Conservation (phyloP, 805 yeast species). For the Cyberlindnera mrakii region DNA sequence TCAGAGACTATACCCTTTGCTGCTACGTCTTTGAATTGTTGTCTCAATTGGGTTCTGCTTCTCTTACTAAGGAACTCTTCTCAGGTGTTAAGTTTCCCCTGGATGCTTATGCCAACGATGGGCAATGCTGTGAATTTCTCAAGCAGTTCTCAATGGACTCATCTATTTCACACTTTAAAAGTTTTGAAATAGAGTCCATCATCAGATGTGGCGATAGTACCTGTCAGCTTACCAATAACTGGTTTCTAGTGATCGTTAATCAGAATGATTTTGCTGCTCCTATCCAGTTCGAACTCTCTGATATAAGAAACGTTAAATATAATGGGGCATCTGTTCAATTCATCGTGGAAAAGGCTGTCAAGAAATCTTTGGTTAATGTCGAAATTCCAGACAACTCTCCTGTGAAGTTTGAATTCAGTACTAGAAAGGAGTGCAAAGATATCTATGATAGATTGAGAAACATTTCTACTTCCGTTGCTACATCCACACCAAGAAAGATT, state of each 20-base stretch:
- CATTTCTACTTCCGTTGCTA: neutral
- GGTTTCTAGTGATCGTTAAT: slow-evolving; percentile 11
- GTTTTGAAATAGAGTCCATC: slow-evolving; percentile 4
- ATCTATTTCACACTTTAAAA: slow-evolving; percentile 7
- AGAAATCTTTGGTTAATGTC: slow-evolving; percentile 9
- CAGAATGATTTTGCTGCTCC: slow-evolving; percentile 17
- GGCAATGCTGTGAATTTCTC: slow-evolving; percentile 12
- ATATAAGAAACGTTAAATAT: slow-evolving; percentile 3
- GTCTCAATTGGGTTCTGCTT: slow-evolving; percentile 13
- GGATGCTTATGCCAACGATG: slow-evolving; percentile 17
- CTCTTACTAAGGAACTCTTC: neutral
- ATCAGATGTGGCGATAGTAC: slow-evolving; percentile 5
- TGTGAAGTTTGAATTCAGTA: slow-evolving; percentile 6
- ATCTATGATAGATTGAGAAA: neutral
- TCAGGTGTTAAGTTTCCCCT: slow-evolving; percentile 1
- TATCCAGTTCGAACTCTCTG: slow-evolving; percentile 12
- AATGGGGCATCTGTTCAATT: slow-evolving; percentile 2
- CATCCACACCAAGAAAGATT: slow-evolving; percentile 22
- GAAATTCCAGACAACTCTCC: slow-evolving; percentile 1
- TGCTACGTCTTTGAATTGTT: slow-evolving; percentile 19
- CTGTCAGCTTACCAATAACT: slow-evolving; percentile 10
- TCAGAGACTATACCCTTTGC: slow-evolving; percentile 12
- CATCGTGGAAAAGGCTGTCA: slow-evolving; percentile 4
- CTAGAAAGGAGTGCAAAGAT: neutral
- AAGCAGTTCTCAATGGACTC: neutral